Base-by-base conservation (phyloP, 768 basidiomycete genomes). In the Amanita jacksonii region DNA sequence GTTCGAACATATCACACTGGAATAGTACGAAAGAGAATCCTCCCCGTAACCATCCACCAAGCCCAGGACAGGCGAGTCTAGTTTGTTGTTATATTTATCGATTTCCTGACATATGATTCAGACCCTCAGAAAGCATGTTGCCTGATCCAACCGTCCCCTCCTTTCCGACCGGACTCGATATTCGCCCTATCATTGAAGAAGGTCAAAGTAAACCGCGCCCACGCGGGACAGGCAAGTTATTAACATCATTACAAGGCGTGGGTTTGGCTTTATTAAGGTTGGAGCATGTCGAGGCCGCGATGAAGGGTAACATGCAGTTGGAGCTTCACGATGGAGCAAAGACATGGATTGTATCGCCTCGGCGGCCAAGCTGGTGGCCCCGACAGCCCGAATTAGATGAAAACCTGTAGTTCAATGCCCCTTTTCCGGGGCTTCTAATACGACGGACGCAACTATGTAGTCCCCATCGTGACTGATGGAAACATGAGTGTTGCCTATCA, bases 1-100 rank as follows among this genome's bases (percentile, higher is more conserved):
- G 93, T 96, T 5, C 77, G 96, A 41, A 97, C 94, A 28, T 94
- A 94, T 61, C 91, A 97, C 59, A 97, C 85, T 5, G 96, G 96
- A 8, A 72, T 84, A 20, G 68, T 96, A 33, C 73, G 96, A 49
- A 98, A 97, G 61, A 79, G 96, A 9, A 85, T 93, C 24, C 64
- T 91, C 8, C 92, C 92, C 2, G 75, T 97, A n/a, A 51, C 66
- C 2, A 64, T 92, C 24, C 68, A 75, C 49, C 50, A 66, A 36
- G 51, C 60, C 37, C 54, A 60, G 19, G 56, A 67, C 45, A 45
- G 53, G 70, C 68, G 31, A 50, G 64, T 58, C 16, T 28, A 27
- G 24, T 31, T 36, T 18, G 12, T 38, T 40, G 23, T 31, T 6
- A 31, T 25, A 18, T 25, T 42, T 18, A 10, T 12, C 45, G 31